Percentiles rank a stretch among this genome's conserved stretches.
Conservation (phyloP, 768 basidiomycete species). For the Suillus decipiens region DNA sequence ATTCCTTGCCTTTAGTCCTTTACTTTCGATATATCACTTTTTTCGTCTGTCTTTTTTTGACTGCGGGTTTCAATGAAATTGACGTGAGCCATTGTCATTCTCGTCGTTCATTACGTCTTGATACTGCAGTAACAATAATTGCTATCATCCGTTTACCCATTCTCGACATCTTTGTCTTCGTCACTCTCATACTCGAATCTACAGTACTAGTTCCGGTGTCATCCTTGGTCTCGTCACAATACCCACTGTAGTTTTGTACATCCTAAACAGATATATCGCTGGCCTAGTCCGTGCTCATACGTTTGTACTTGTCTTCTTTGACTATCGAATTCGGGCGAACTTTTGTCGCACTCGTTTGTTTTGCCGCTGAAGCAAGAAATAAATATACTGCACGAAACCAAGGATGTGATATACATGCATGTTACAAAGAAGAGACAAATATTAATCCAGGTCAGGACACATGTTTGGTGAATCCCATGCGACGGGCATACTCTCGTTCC, state of each 20-base stretch:
- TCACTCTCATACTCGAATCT: constrained; percentile 23
- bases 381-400: neutral
- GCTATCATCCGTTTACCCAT: constrained; percentile 24
- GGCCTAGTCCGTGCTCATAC: constrained; percentile 6
- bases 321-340: constrained; percentile 6
- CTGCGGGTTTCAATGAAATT: constrained; percentile 23
- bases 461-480: constrained; percentile 77
- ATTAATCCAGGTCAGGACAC: constrained; percentile 22
- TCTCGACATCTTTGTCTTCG: constrained; percentile 16
- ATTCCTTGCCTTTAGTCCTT: constrained; percentile 5
- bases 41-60: constrained; percentile 19
- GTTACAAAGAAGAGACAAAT: constrained; percentile 5
- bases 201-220: constrained; percentile 36
- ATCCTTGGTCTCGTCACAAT: constrained; percentile 31
- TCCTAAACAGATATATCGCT: constrained; percentile 15
- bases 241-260: constrained; percentile 40
- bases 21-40: constrained; percentile 15
- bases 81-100: constrained; percentile 27
- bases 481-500: constrained; percentile 80
- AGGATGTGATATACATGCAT: neutral
- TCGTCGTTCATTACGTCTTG: constrained; percentile 23
- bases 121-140: constrained; percentile 32
- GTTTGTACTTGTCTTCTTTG: constrained; percentile 5
- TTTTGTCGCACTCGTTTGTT: neutral
- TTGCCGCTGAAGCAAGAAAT: neutral